A percentile compares a stretch with the other conserved stretches of the same genome.
Conservation (phyloP, 1,284 basidiomycete species). For the Moesziomyces parantarcticus region DNA sequence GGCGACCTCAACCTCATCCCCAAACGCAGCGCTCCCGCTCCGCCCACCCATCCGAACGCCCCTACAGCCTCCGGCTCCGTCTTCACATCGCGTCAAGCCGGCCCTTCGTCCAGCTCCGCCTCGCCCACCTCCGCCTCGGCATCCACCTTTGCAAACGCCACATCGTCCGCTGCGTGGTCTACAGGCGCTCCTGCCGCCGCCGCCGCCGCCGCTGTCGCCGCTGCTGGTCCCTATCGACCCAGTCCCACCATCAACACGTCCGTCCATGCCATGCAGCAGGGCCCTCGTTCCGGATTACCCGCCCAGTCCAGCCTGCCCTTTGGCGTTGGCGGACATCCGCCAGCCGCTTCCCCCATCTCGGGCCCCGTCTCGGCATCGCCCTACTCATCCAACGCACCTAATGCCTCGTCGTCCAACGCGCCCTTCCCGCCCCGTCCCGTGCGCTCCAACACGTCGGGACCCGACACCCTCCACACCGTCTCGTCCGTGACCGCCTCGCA, state of each 20-base stretch:
- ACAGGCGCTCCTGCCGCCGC: slow-evolving; percentile 5
- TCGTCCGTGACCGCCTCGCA: slow-evolving; percentile 30
- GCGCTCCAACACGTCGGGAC: slow-evolving; percentile 46
- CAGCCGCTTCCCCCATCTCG: slow-evolving; percentile 23
- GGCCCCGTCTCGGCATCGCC: slow-evolving; percentile 25
- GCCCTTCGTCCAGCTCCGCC: background rate
- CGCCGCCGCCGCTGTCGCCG: background rate
- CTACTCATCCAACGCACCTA: slow-evolving; percentile 23
- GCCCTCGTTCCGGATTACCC: slow-evolving; percentile 30
- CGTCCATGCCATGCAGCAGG: slow-evolving; percentile 13
- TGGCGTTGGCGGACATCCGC: slow-evolving; percentile 24
- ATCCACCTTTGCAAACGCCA: slow-evolving; percentile 24
- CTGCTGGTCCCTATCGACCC: slow-evolving; percentile 33
- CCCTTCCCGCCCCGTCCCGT: slow-evolving; percentile 43
- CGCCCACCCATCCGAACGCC: slow-evolving; percentile 16
- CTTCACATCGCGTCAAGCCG: slow-evolving; percentile 4
- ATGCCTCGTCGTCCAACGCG: slow-evolving; percentile 10
- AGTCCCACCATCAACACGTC: slow-evolving; percentile 37
- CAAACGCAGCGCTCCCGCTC: slow-evolving; percentile 59
- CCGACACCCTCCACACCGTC: slow-evolving; percentile 34
- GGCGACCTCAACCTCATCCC: slow-evolving; percentile 53
- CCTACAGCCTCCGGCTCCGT: slow-evolving; percentile 9
- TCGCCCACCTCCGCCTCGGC: slow-evolving; percentile 6
- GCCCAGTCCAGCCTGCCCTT: slow-evolving; percentile 33
- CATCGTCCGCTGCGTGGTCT: slow-evolving; percentile 21